Conservation (phyloP, 1,284 basidiomycete genomes). For the Irpex sp. region DNA sequence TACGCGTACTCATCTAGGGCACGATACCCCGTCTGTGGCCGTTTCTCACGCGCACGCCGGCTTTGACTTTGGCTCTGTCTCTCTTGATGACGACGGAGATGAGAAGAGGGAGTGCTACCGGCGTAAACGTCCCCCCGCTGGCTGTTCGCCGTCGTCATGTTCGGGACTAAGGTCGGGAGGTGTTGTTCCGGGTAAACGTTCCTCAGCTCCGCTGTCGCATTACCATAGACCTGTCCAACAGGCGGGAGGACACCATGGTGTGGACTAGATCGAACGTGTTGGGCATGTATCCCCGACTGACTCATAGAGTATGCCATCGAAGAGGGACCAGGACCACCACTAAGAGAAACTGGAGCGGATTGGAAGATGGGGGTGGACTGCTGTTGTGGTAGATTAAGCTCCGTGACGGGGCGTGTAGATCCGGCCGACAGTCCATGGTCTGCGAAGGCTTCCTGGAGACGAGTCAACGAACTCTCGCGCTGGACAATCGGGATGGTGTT, state of each 20-base stretch:
- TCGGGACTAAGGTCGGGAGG: constrained; percentile 16
- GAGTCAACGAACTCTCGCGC: constrained; percentile 26
- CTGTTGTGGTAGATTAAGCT: constrained; percentile 20
- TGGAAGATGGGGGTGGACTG: no score
- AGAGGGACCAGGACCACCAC: no score
- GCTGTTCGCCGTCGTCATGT: constrained; percentile 11
- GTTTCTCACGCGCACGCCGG: constrained; percentile 1
- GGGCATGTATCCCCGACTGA: constrained; percentile 9
- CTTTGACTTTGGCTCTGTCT: no score
- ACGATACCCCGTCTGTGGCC: background rate
- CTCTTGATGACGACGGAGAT: no score
- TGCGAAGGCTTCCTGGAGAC: constrained; percentile 27
- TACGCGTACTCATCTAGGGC: no score
- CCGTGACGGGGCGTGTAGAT: constrained; percentile 22
- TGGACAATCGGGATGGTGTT: constrained; percentile 27
- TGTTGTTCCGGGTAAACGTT: constrained; percentile 10
- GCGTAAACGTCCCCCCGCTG: constrained; percentile 8
- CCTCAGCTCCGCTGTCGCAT: constrained; percentile 7
- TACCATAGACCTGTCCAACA: constrained; percentile 1
- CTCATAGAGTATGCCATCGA: constrained; percentile 15
- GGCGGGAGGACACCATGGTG: background rate
- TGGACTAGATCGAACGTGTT: no score
- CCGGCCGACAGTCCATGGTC: constrained; percentile 16
- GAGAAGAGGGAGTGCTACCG: no score
- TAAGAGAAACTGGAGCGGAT: no score